phyloP scores from a whole-genome alignment of 176 grass and related monocot genomes.

The Bolboschoenus planiculmis region DNA sequence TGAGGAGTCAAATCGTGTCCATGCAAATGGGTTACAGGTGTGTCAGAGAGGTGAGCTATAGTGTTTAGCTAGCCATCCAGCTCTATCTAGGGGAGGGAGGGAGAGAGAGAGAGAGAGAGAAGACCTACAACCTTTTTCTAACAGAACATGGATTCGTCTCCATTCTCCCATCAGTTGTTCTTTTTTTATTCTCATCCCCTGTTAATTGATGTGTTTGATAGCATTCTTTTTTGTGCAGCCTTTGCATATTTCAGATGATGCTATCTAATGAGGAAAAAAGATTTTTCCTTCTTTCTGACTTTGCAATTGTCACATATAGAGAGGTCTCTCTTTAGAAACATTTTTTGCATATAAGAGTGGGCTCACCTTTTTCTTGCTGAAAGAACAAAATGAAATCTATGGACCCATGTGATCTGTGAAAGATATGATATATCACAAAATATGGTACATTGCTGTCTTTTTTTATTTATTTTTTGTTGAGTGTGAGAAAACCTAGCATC shows the following conservation, averaged over 20 bases:
- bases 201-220: neutral
- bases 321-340: neutral
- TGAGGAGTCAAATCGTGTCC: slow-evolving; percentile 56
- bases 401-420: slow-evolving; percentile 1
- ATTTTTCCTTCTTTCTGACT: neutral
- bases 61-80: neutral
- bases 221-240: neutral
- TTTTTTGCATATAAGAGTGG: neutral
- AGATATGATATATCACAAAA: neutral
- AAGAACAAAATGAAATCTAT: slow-evolving; percentile 5
- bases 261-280: neutral
- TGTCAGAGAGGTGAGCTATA: slow-evolving; percentile 36
- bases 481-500: neutral
- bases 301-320: neutral
- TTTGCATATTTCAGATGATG: neutral
- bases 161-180: neutral
- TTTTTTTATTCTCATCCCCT: neutral
- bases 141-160: neutral
- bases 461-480: neutral
- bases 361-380: neutral
- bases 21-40: slow-evolving; percentile 49
- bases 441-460: neutral
- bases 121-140: neutral
- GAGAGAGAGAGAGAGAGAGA: neutral
- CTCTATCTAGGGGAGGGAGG: neutral